These are phyloP conservation scores for Trichoderma sp. DNA, from an alignment of 2,329 filamentous ascomycete species.

Conservation along the genomic window DNA sequence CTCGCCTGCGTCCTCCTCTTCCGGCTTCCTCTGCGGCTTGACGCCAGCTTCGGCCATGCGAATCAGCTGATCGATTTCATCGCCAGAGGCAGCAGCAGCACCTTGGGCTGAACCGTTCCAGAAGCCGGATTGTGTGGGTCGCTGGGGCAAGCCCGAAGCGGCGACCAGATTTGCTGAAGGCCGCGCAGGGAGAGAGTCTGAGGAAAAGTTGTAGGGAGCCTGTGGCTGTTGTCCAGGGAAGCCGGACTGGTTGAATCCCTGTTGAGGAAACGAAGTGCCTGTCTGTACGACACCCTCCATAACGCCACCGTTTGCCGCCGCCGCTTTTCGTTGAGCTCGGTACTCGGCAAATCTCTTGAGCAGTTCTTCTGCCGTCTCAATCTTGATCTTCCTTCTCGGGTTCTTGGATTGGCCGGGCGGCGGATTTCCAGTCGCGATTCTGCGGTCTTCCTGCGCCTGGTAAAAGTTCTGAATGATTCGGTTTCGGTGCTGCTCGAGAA, in stretches of 20 bases:
- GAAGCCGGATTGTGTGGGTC: constrained; percentile 45
- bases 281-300: constrained; percentile 38
- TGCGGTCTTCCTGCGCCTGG: constrained; percentile 80
- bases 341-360: constrained; percentile 80
- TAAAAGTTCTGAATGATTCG: constrained; percentile 85
- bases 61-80: constrained; percentile 68
- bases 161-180: constrained; percentile 47
- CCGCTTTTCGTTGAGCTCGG: constrained; percentile 67
- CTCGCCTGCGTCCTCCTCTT: constrained; percentile 54
- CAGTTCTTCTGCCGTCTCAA: constrained; percentile 76
- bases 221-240: constrained; percentile 33
- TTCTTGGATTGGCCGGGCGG: constrained; percentile 68
- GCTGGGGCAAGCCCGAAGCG: constrained; percentile 50
- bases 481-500: constrained; percentile 81
- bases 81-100: constrained; percentile 45
- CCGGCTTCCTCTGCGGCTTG: constrained; percentile 48
- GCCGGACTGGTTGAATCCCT: constrained; percentile 32
- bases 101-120: constrained; percentile 36
- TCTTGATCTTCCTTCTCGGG: constrained; percentile 70
- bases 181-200: constrained; percentile 51
- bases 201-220: constrained; percentile 42
- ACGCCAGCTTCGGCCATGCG: constrained; percentile 67
- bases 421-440: constrained; percentile 82
- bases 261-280: constrained; percentile 16
- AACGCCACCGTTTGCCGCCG: constrained; percentile 56